Percentiles rank a stretch among this genome's conserved stretches.
Conservation (phyloP, 2,329 filamentous ascomycete genomes). For the Penicillium sp. region DNA sequence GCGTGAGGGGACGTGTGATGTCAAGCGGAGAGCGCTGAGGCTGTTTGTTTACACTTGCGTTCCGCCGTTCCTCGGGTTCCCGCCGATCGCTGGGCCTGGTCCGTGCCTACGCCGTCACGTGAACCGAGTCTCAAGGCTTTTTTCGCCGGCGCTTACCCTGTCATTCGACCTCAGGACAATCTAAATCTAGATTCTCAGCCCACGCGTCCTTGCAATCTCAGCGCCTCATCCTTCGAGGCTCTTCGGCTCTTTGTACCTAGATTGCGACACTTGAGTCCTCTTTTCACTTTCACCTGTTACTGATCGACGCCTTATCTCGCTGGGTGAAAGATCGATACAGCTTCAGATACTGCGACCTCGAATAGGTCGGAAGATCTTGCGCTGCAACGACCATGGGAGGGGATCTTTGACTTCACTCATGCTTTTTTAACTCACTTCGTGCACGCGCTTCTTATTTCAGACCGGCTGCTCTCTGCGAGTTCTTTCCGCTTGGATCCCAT, state of each 20-base stretch:
- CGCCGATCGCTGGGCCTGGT: slow-evolving; percentile 35
- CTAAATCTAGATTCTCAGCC: not conserved
- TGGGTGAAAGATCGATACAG: not conserved
- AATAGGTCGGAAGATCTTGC: not conserved
- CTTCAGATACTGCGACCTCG: not conserved
- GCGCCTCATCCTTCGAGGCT: not conserved
- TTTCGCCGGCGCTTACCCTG: slow-evolving; percentile 20
- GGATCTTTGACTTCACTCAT: slow-evolving; percentile 17
- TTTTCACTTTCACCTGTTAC: not conserved
- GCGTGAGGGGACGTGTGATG: slow-evolving; percentile 15
- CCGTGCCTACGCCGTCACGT: slow-evolving; percentile 27
- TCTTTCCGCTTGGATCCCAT: not conserved
- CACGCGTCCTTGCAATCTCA: not conserved
- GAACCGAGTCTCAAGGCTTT: slow-evolving; percentile 24
- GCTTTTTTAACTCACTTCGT: slow-evolving; percentile 2
- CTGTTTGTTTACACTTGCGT: slow-evolving; percentile 45
- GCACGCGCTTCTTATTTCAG: not conserved
- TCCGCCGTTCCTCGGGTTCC: slow-evolving; percentile 39
- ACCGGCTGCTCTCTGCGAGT: not conserved
- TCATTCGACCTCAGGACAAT: not conserved
- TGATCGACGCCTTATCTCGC: not conserved
- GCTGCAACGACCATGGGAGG: slow-evolving; percentile 23
- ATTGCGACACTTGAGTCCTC: not conserved
- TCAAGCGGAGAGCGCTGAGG: slow-evolving; percentile 19
- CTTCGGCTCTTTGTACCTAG: not conserved